These are phyloP conservation scores for Metarhizium brunneum DNA, from an alignment of 2,329 filamentous ascomycete genomes.

Conservation along the genomic window DNA sequence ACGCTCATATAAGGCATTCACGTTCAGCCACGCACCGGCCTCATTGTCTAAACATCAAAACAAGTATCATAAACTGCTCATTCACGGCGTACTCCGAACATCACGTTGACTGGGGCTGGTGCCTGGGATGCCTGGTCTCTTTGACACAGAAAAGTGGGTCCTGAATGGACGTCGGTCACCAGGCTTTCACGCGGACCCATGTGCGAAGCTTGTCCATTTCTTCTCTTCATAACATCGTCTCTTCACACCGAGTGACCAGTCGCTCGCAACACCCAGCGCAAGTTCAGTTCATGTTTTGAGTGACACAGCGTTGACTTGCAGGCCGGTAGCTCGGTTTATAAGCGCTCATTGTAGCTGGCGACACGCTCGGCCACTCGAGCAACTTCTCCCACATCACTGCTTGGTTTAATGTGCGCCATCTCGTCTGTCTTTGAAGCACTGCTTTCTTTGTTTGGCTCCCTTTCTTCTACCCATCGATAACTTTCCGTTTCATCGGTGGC, in stretches of 20 bases:
- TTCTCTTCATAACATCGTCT: not conserved
- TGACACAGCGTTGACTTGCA: not conserved
- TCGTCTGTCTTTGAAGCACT: not conserved
- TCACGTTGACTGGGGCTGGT: not conserved
- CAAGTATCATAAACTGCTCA: too few species aligned
- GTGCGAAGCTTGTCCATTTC: not conserved
- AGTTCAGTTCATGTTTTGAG: too few species aligned
- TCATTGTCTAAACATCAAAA: not conserved
- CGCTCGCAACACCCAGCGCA: not conserved
- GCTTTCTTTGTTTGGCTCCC: not conserved
- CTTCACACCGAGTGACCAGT: not conserved
- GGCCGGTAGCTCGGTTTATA: not conserved
- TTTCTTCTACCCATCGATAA: not conserved
- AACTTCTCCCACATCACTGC: not conserved
- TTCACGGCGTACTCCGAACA: too few species aligned
- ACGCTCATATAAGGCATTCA: too few species aligned
- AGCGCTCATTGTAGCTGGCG: not conserved
- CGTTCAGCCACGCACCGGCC: not conserved
- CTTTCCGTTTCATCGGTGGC: not conserved
- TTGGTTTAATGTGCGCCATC: not conserved
- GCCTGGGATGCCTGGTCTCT: not conserved
- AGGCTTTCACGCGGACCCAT: not conserved
- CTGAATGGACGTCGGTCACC: constrained; percentile 10
- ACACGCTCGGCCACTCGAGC: not conserved
- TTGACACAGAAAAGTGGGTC: constrained; percentile 2